Base-by-base conservation (phyloP, 192 early-diverging fungal genomes). In the Mortierella antarctica region DNA sequence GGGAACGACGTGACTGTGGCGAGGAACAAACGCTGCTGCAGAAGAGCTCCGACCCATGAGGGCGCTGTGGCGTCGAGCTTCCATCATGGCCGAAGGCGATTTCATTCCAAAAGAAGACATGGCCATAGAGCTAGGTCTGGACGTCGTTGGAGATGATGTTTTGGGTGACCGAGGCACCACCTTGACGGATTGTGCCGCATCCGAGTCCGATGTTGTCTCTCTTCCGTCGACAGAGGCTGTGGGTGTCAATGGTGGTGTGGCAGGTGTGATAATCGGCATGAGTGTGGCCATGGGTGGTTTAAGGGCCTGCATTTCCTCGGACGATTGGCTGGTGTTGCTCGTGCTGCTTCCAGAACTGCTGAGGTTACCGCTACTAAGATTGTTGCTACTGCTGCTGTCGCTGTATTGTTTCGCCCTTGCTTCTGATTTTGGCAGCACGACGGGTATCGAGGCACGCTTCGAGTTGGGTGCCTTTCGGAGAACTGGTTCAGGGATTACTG, bases 21-120 rank as follows among this genome's bases (percentile, higher is more conserved):
- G 77, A 18, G 77, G 77, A 1, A 65, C 65, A 62, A 80, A 80
- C 1, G 51, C 63, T 31, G 58, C 20, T 13, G 56, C 44, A 31
- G 31, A 31, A 31, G 31, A 31, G 11, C 45, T 49, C 2, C 75
- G 75, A 10, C 51, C 53, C 18, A 80, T 41, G 12, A 80, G 39
- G 0, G 57, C 46, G 31, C 70, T 80, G 23, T 72, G 77, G 12
- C 70, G 69, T 42, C 77, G 69, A 21, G 77, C 77, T 17, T 80
- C 70, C 77, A 80, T 80, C 64, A 80, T 72, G 13, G 69, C 70
- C 10, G 77, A 80, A 6, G 77, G 77, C 18, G 76, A 66, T 14
- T 70, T 65, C 70, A 80, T 72, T 4, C 58, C 77, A 4, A 66
- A 55, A 6, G 75, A 65, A 20, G 75, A 56, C 55, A 80, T 72